A percentile compares a stretch with the other conserved stretches of the same genome.
Evolutionary conservation across 1,284 basidiomycete genomes (phyloP).

Genomic region (Cystobasidium pallidum): DNA sequence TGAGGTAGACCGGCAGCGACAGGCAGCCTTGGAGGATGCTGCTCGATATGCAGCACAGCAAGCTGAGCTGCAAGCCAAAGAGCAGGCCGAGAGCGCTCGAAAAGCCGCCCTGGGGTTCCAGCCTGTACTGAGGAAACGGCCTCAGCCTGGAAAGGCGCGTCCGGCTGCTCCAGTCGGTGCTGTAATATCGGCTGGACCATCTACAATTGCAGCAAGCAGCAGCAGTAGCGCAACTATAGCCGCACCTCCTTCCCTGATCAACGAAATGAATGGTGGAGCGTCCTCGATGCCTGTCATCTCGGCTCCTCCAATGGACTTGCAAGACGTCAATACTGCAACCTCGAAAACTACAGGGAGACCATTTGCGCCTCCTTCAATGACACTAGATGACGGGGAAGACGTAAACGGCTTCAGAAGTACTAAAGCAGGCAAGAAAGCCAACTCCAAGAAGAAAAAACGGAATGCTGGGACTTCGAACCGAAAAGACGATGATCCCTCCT

Average conservation of each 20-base stretch:
- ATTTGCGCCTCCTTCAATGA: conserved; percentile 49
- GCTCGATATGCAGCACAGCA: conserved; percentile 32
- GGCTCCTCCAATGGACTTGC: conserved; percentile 17
- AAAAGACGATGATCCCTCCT: conserved; percentile 47
- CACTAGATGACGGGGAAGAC: conserved; percentile 63
- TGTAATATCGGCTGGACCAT: conserved; percentile 26
- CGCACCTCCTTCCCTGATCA: conserved; percentile 31
- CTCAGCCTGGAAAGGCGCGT: conserved; percentile 21
- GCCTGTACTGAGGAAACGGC: conserved; percentile 49
- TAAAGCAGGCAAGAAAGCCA: conserved; percentile 57
- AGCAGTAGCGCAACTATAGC: conserved; percentile 24
- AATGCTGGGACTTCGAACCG: conserved; percentile 41
- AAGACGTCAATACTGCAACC: background rate
- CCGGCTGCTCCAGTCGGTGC: conserved; percentile 5
- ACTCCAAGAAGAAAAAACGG: conserved; percentile 56
- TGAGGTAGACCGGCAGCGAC: conserved; percentile 18
- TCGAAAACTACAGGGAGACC: background rate
- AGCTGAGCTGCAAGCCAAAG: conserved; percentile 33
- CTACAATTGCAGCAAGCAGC: conserved; percentile 26
- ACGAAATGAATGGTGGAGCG: conserved; percentile 12
- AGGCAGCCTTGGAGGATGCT: conserved; percentile 27
- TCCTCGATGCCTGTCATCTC: conserved; percentile 2
- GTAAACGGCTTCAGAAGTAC: conserved; percentile 69
- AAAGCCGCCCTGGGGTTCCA: conserved; percentile 50
- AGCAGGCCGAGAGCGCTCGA: conserved; percentile 14